phyloP scores from a whole-genome alignment of 495 filamentous ascomycete species.

The Amniculicola lignicola region DNA sequence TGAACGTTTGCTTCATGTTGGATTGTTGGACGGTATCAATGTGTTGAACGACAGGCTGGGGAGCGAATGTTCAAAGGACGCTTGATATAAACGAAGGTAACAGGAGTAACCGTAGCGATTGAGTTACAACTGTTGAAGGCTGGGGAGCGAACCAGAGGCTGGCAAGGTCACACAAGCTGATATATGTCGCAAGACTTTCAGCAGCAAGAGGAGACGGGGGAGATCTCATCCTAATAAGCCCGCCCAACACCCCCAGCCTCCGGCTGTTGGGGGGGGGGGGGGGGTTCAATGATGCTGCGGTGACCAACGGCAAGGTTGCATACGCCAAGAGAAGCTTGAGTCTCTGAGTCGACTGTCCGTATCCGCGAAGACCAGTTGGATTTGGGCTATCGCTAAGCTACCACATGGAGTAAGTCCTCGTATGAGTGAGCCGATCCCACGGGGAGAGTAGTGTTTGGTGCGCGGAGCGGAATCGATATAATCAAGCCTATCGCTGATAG shows the following conservation, averaged over 20 bases:
- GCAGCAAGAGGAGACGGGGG: conserved; percentile 4
- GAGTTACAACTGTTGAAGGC: conserved; percentile 32
- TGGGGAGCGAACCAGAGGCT: conserved; percentile 25
- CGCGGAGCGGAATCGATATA: conserved; percentile 9
- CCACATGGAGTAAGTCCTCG: conserved; percentile 17
- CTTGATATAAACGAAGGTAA: conserved; percentile 32
- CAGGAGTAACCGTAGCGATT: conserved; percentile 34
- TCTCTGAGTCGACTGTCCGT: conserved; percentile 7
- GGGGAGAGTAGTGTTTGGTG: conserved; percentile 1
- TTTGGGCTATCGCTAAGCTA: background rate
- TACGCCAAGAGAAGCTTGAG: conserved; percentile 31
- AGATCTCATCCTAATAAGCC: conserved; percentile 19
- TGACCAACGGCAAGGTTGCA: conserved; percentile 27
- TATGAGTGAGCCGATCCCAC: conserved; percentile 4
- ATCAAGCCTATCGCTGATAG: too few relatives aligned
- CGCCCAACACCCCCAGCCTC: conserved; percentile 3
- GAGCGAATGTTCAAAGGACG: conserved; percentile 20
- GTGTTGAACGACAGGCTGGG: background rate
- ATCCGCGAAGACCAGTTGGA: conserved; percentile 21
- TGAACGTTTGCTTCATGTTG: conserved; percentile 24
- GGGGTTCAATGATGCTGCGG: background rate
- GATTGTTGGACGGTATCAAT: background rate
- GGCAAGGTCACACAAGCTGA: conserved; percentile 13
- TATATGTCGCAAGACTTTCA: too few relatives aligned
- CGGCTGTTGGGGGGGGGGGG: conserved; percentile 7